Evolutionary conservation across 352 stramenopile species (phyloP).

Genomic region (Phytophthora gonapodyides): DNA sequence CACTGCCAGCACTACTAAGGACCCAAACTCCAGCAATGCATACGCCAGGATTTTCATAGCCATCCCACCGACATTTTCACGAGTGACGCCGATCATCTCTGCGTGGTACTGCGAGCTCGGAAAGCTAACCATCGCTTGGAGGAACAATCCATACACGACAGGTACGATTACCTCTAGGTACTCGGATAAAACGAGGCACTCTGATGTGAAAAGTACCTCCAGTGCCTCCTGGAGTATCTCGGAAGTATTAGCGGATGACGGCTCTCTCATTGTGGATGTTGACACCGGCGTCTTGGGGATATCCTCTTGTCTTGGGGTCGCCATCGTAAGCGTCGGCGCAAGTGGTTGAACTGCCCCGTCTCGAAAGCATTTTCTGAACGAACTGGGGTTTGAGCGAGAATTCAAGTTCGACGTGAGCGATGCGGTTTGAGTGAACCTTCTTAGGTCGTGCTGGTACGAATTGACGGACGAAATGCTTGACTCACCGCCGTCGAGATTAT

Average conservation of each 20-base stretch:
- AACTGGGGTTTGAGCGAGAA: too few species aligned
- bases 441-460: too few species aligned
- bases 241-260: too few species aligned
- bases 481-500: background rate
- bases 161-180: constrained; percentile 48
- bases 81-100: constrained; percentile 24
- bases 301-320: too few species aligned
- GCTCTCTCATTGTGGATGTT: too few species aligned
- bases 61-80: background rate
- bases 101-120: constrained; percentile 40
- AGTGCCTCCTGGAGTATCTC: constrained; percentile 22
- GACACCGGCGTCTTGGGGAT: too few species aligned
- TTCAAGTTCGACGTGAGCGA: too few species aligned
- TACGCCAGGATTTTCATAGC: constrained; percentile 32
- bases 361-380: too few species aligned
- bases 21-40: constrained; percentile 31
- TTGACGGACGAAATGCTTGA: background rate
- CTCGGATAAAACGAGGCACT: constrained; percentile 45
- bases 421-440: too few species aligned
- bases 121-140: constrained; percentile 23
- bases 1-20: constrained; percentile 28
- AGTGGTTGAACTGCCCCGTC: too few species aligned
- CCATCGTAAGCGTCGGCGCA: too few species aligned
- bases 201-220: constrained; percentile 37
- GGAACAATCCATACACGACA: constrained; percentile 31